Evolutionary conservation across 345 rosid species (phyloP), one percentile per base, ranked within the genome.

Genomic region (Populus alba): DNA sequence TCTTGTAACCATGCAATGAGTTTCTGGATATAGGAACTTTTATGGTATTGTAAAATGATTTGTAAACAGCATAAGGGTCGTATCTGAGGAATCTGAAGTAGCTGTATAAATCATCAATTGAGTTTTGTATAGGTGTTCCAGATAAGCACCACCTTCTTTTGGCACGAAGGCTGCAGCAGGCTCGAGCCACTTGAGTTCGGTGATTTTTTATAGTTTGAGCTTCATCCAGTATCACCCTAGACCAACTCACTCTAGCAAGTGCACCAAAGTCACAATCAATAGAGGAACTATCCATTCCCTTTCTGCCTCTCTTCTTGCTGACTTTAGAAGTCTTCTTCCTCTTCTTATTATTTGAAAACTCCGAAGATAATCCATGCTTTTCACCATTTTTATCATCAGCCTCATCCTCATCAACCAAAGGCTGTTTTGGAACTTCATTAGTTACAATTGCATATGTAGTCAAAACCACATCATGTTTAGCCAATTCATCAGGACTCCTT

Each of bases 151-250:
- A 95, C 78, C 99, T 91, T 78, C 86, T 90, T 82, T 91, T 93
- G 79, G 99, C 97, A 79, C 94, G 94, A 81, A 95, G 99, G 78
- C 94, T 92, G 80, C 93, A 92, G 83, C 97, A 95, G 69, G 99
- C 99, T 86, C 98, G 90, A 78, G 99, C 96, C 69, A 93, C 99
- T 88, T 92, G 99, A 27, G 99, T 95, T 77, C 98, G 86, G 78
- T 95, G 98, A 84, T 95, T 96, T 82, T 96, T 95, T 77, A 95
- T 95, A n/a, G 97, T 94, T 85, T 96, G 99, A 79, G 99, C 99
- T 85, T 96, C 99, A 89, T 96, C 98, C 68, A 94, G 88, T 72
- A 96, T 86, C 79, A 95, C 93, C 88, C 99, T 87, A 74, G 80
- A 81, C 98, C 98, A 96, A 75, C 83, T 84, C 62, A 94, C 97